Conservation (phyloP, 345 rosid species). For the Rhodomyrtus tomentosa region DNA sequence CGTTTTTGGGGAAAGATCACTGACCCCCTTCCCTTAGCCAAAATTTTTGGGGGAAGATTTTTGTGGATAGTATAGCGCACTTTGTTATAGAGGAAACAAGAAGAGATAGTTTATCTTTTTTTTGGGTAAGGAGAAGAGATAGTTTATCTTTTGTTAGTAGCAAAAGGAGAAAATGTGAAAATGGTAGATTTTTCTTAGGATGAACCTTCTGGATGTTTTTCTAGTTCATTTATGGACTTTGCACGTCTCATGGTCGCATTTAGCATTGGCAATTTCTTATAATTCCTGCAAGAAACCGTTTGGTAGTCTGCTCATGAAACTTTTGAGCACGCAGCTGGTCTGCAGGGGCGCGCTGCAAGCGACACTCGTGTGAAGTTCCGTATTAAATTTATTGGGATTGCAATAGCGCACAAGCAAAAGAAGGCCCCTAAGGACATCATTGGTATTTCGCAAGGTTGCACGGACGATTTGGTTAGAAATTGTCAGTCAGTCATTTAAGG, state of each 20-base stretch:
- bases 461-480: not conserved
- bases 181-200: not conserved
- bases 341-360: not conserved
- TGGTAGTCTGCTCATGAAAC: not conserved
- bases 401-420: too few relatives aligned
- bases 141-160: not conserved
- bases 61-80: not conserved
- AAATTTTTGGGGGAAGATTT: not conserved
- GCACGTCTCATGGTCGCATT: not conserved
- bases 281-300: not conserved
- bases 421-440: not conserved
- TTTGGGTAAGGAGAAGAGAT: too few relatives aligned
- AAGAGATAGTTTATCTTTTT: not conserved
- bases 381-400: too few relatives aligned
- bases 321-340: not conserved
- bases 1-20: not conserved
- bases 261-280: not conserved
- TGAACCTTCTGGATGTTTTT: not conserved
- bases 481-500: not conserved
- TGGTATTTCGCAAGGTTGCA: not conserved
- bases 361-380: too few relatives aligned
- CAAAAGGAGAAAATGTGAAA: not conserved
- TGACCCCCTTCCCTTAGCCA: not conserved
- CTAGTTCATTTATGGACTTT: not conserved
- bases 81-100: not conserved